phyloP scores from a whole-genome alignment of 2,329 filamentous ascomycete genomes.

The Fusarium denticulatum region DNA sequence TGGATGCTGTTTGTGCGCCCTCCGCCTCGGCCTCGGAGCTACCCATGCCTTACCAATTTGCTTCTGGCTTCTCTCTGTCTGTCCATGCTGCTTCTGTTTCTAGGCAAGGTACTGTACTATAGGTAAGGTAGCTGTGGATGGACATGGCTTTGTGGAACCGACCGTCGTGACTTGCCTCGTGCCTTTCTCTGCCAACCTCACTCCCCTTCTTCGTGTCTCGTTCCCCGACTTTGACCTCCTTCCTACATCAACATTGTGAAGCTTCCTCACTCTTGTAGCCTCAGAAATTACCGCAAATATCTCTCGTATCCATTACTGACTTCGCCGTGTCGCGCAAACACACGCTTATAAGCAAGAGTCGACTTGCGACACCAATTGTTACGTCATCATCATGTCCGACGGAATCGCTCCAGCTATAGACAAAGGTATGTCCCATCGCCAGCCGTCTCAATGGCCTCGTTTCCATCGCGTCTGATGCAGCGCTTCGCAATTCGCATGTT shows the following conservation, averaged over 20 bases:
- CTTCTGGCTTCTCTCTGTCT: constrained; percentile 15
- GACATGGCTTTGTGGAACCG: constrained; percentile 42
- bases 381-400: constrained; percentile 51
- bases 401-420: constrained; percentile 48
- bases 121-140: neutral
- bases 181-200: constrained; percentile 39
- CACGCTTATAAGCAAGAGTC: constrained; percentile 28
- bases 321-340: constrained; percentile 16
- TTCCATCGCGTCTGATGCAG: neutral
- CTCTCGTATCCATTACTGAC: constrained; percentile 7
- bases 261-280: constrained; percentile 9
- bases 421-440: constrained; percentile 47
- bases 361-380: constrained; percentile 39
- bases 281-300: constrained; percentile 14
- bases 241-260: constrained; percentile 30
- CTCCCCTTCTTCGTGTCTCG: constrained; percentile 32
- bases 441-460: constrained; percentile 18
- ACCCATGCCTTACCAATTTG: constrained; percentile 24
- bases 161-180: constrained; percentile 48
- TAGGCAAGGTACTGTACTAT: neutral
- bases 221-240: constrained; percentile 36
- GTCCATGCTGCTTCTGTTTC: neutral
- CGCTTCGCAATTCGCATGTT: constrained; percentile 28
- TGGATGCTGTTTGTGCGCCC: constrained; percentile 29
- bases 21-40: constrained; percentile 40